phyloP scores from a whole-genome alignment of 345 rosid species.

The Moringa oleifera region DNA sequence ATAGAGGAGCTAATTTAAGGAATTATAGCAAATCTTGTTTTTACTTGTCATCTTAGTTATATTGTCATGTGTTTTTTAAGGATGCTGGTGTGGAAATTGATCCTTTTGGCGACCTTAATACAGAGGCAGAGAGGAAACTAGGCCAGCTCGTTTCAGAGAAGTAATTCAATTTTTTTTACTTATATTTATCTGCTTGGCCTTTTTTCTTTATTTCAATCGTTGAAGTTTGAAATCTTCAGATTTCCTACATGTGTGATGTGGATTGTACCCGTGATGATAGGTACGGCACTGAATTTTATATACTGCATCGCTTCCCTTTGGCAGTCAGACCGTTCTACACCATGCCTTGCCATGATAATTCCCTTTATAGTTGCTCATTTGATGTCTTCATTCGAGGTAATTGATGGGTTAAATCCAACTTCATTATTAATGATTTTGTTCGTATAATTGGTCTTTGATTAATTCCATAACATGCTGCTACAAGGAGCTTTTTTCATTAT shows the following conservation, averaged over 20 bases:
- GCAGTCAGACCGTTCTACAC: slow-evolving; percentile 94
- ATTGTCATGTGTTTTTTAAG: slow-evolving; percentile 33
- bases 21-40: not conserved
- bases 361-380: slow-evolving; percentile 79
- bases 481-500: not conserved
- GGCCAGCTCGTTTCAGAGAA: slow-evolving; percentile 85
- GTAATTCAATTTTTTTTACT: slow-evolving; percentile 25
- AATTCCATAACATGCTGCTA: too few relatives aligned
- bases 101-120: slow-evolving; percentile 86
- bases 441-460: too few relatives aligned
- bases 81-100: slow-evolving; percentile 81
- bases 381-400: slow-evolving; percentile 94
- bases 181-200: not conserved
- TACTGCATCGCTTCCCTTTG: slow-evolving; percentile 70
- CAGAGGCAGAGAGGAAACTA: slow-evolving; percentile 82
- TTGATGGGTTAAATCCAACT: not conserved
- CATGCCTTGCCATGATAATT: slow-evolving; percentile 77
- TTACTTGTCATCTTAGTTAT: not conserved
- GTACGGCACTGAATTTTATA: slow-evolving; percentile 86
- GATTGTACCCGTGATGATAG: slow-evolving; percentile 26
- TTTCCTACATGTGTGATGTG: not conserved
- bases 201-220: not conserved
- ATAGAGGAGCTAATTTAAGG: not conserved
- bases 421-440: not conserved
- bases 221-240: not conserved